These are phyloP conservation scores for Erythrobasidium hasegawianum DNA, from an alignment of 1,284 basidiomycete species.

Conservation along the genomic window DNA sequence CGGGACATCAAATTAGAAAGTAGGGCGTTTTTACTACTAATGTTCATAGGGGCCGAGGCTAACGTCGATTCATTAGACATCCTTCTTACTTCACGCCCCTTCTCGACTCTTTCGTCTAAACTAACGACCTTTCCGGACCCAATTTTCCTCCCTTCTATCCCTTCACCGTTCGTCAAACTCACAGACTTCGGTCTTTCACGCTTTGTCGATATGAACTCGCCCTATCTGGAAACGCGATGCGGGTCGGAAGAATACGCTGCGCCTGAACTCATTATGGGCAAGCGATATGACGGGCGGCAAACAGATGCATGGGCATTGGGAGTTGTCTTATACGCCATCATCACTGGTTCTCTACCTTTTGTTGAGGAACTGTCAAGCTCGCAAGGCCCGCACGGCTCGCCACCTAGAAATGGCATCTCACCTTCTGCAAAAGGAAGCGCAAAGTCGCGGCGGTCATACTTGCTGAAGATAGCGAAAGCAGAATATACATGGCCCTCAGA, in stretches of 20 bases:
- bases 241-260: conserved; percentile 89
- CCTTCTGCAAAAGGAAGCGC: conserved; percentile 48
- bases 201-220: conserved; percentile 68
- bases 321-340: conserved; percentile 72
- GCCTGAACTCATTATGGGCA: conserved; percentile 77
- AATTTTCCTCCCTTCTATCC: conserved; percentile 50
- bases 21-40: too few species aligned
- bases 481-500: conserved; percentile 65
- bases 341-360: conserved; percentile 63
- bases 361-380: conserved; percentile 49
- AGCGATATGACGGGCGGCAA: conserved; percentile 73
- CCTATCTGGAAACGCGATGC: conserved; percentile 74
- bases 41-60: too few species aligned
- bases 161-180: conserved; percentile 70
- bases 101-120: conserved; percentile 42
- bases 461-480: conserved; percentile 73
- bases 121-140: conserved; percentile 47
- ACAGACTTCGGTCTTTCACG: conserved; percentile 87
- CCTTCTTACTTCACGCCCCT: conserved; percentile 55
- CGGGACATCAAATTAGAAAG: conserved; percentile 93
- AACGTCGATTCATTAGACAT: conserved; percentile 60
- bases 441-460: conserved; percentile 53
- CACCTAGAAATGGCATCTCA: conserved; percentile 37
- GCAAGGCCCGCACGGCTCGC: neutral
- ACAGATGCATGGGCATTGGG: conserved; percentile 89